Conservation (phyloP, 306 rosid genomes). For the Carpinus fangiana region DNA sequence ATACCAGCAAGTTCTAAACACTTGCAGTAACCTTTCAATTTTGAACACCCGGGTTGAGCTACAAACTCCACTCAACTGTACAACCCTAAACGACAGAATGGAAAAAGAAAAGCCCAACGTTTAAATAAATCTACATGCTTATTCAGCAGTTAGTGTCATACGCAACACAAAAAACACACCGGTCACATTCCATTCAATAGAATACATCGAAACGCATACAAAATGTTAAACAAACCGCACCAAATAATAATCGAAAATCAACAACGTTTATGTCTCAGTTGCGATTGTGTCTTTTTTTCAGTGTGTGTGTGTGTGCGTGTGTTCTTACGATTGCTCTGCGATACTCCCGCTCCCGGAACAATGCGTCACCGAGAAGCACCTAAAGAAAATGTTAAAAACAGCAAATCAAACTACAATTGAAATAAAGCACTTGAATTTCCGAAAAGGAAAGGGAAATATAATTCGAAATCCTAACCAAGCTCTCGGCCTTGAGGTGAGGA, state of each 20-base stretch:
- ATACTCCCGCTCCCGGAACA: slow-evolving; percentile 77
- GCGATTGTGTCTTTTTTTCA: slow-evolving; percentile 6
- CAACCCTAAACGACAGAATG: not conserved
- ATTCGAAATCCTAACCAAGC: slow-evolving; percentile 57
- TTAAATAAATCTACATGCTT: not conserved
- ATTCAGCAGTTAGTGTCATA: not conserved
- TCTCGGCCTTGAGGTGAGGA: slow-evolving; percentile 82
- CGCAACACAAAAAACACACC: not conserved
- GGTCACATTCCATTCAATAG: not conserved
- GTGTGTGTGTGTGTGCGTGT: slow-evolving; percentile 3
- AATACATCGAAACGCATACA: not conserved
- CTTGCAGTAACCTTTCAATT: not conserved
- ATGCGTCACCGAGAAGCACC: slow-evolving; percentile 85
- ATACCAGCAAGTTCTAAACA: not conserved
- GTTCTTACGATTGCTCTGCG: slow-evolving; percentile 87
- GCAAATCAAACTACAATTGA: not conserved
- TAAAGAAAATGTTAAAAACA: slow-evolving; percentile 15
- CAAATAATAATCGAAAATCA: not conserved
- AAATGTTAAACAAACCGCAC: not conserved
- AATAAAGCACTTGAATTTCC: slow-evolving; percentile 1
- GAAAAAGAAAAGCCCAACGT: not conserved
- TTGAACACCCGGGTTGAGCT: not conserved
- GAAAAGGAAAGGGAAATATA: not conserved
- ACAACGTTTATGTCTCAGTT: not conserved
- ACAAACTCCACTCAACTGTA: not conserved